These are phyloP conservation scores for Pyrus hybrid DNA, from an alignment of 331 rosid species.

Conservation along the genomic window DNA sequence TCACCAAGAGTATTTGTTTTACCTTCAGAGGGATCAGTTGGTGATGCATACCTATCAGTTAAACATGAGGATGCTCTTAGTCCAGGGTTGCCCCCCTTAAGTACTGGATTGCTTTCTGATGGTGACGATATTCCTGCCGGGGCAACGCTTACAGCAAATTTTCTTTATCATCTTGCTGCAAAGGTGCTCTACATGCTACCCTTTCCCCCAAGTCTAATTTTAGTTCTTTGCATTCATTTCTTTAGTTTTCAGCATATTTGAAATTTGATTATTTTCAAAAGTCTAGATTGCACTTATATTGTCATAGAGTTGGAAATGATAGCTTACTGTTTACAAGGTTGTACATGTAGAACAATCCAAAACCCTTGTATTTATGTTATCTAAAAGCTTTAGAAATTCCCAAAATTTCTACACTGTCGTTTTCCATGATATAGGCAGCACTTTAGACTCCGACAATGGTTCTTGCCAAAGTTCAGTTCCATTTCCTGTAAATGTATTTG, in stretches of 20 bases:
- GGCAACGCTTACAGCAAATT: constrained; percentile 81
- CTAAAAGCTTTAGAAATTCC: neutral
- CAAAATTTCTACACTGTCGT: neutral
- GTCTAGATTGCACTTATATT: neutral
- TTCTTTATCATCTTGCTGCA: constrained; percentile 81
- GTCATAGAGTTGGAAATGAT: neutral
- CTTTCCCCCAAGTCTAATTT: neutral
- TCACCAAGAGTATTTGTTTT: constrained; percentile 93
- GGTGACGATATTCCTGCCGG: constrained; percentile 89
- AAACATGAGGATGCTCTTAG: constrained; percentile 66
- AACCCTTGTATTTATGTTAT: neutral
- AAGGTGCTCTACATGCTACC: constrained; percentile 45
- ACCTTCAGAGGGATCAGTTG: constrained; percentile 84
- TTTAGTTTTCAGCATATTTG: neutral
- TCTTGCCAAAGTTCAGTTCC: neutral
- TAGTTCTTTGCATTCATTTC: neutral
- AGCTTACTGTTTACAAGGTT: neutral
- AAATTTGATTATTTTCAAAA: neutral
- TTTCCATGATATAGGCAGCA: neutral
- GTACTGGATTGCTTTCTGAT: constrained; percentile 63
- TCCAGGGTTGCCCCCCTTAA: constrained; percentile 80
- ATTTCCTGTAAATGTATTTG: neutral
- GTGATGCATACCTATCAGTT: constrained; percentile 65
- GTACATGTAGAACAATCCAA: neutral
- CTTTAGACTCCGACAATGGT: neutral